Evolutionary conservation across 1,284 basidiomycete genomes (phyloP).

Genomic region (Rhizoctonia solani): DNA sequence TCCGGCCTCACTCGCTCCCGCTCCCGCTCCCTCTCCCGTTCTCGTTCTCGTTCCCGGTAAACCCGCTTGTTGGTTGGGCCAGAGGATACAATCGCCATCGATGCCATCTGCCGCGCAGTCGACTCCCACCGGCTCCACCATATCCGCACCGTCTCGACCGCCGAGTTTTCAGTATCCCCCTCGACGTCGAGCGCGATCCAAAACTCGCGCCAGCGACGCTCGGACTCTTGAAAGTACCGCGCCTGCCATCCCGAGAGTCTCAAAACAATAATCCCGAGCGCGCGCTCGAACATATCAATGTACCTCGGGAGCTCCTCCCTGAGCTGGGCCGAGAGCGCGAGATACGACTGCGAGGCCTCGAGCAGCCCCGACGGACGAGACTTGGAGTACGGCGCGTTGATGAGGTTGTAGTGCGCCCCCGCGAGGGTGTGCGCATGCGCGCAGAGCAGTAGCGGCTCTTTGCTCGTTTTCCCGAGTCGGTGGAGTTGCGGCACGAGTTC

Average conservation of each 20-base stretch:
- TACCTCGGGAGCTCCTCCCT: conserved; percentile 67
- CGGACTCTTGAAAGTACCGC: conserved; percentile 60
- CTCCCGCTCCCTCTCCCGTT: no score
- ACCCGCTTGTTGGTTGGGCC: not conserved
- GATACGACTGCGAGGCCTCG: conserved; percentile 70
- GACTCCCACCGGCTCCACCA: conserved; percentile 36
- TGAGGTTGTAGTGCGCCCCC: conserved; percentile 55
- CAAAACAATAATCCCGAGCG: conserved; percentile 50
- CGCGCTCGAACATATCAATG: conserved; percentile 59
- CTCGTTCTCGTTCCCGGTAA: not conserved
- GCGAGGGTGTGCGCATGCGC: conserved; percentile 62
- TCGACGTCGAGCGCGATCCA: conserved; percentile 79
- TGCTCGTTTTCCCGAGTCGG: conserved; percentile 58
- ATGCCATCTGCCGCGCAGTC: conserved; percentile 13
- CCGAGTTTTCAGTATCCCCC: conserved; percentile 42
- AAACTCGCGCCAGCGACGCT: conserved; percentile 68
- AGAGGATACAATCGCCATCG: conserved; percentile 6
- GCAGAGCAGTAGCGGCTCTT: conserved; percentile 65
- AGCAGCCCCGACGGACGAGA: conserved; percentile 60
- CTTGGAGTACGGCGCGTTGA: conserved; percentile 51
- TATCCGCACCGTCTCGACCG: conserved; percentile 35
- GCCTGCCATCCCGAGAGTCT: conserved; percentile 61
- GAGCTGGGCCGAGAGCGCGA: conserved; percentile 71
- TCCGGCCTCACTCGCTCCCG: no score
- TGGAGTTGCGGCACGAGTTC: conserved; percentile 61